Evolutionary conservation across 371 early-diverging fungal species (phyloP).

Genomic region (Lichtheimia ramosa): DNA sequence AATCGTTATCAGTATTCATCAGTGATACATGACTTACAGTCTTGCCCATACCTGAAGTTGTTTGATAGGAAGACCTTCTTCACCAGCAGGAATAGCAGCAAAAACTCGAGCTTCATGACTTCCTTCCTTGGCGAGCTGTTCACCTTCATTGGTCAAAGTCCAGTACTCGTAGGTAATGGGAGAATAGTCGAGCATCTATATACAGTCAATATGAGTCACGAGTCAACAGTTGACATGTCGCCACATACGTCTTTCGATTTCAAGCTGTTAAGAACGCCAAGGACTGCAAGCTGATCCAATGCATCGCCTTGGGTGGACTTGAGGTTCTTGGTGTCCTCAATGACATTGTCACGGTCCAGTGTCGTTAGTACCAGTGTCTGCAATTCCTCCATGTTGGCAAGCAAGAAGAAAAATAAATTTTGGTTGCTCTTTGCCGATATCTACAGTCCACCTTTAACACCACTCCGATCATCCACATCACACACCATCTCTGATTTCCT

Average conservation of each 20-base stretch:
- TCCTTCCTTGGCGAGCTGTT: slow-evolving; percentile 81
- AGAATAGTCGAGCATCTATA: slow-evolving; percentile 83
- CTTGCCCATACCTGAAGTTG: slow-evolving; percentile 66
- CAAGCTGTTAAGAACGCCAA: slow-evolving; percentile 86
- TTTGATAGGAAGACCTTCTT: slow-evolving; percentile 78
- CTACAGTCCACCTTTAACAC: no score
- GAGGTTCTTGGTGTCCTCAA: slow-evolving; percentile 67
- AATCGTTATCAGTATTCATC: neutral
- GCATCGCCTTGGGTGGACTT: slow-evolving; percentile 50
- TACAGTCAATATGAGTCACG: neutral
- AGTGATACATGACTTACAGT: neutral
- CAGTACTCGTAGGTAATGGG: slow-evolving; percentile 82
- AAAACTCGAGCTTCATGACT: slow-evolving; percentile 95
- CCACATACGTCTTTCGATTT: slow-evolving; percentile 78
- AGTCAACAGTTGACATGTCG: neutral
- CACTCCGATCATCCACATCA: no score
- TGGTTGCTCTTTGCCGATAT: no score
- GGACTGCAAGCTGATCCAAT: slow-evolving; percentile 70
- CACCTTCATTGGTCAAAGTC: slow-evolving; percentile 86
- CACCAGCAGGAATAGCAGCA: slow-evolving; percentile 82
- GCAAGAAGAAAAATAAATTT: neutral
- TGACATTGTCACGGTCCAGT: slow-evolving; percentile 61
- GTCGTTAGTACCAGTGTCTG: slow-evolving; percentile 70
- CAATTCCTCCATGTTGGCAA: slow-evolving; percentile 55
- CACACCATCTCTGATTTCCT: no score